Conservation (phyloP, 108 stramenopile genomes). For the Mediolabrus comicus region DNA sequence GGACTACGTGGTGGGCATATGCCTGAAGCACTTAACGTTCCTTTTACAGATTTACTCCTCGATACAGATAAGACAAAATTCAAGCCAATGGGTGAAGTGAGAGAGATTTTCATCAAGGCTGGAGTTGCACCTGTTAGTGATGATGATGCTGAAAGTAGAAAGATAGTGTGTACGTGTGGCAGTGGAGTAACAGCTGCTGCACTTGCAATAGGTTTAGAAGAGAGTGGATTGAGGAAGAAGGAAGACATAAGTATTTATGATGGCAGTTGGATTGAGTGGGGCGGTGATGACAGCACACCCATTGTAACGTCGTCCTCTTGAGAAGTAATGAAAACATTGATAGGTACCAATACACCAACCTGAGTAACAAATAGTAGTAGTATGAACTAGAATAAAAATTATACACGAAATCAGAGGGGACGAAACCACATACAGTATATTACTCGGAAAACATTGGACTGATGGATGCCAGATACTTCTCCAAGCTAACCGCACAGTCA, state of each 20-base stretch:
- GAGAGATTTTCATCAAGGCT: conserved; percentile 40
- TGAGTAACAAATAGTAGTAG: not conserved
- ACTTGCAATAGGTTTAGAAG: conserved; percentile 58
- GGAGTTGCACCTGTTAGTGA: conserved; percentile 37
- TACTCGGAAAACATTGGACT: not conserved
- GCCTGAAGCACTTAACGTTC: conserved; percentile 64
- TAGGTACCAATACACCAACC: too few relatives aligned
- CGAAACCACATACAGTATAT: not conserved
- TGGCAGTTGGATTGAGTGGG: conserved; percentile 81
- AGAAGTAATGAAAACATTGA: not conserved
- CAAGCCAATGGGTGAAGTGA: conserved; percentile 41
- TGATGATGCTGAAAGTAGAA: not conserved
- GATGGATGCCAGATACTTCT: conserved; percentile 64
- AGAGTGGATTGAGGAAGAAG: conserved; percentile 51
- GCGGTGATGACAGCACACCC: conserved; percentile 45
- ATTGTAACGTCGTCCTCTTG: conserved; percentile 32
- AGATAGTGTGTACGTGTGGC: conserved; percentile 62
- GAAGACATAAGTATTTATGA: conserved; percentile 61
- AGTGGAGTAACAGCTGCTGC: conserved; percentile 74
- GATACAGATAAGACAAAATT: conserved; percentile 36
- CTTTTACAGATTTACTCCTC: conserved; percentile 47
- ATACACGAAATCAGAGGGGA: not conserved
- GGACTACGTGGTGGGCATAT: conserved; percentile 62
- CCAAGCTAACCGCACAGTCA: conserved; percentile 73
- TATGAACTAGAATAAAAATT: conserved; percentile 1